These are phyloP conservation scores for Begonia loranthoides DNA, from an alignment of 306 rosid species.

Conservation along the genomic window DNA sequence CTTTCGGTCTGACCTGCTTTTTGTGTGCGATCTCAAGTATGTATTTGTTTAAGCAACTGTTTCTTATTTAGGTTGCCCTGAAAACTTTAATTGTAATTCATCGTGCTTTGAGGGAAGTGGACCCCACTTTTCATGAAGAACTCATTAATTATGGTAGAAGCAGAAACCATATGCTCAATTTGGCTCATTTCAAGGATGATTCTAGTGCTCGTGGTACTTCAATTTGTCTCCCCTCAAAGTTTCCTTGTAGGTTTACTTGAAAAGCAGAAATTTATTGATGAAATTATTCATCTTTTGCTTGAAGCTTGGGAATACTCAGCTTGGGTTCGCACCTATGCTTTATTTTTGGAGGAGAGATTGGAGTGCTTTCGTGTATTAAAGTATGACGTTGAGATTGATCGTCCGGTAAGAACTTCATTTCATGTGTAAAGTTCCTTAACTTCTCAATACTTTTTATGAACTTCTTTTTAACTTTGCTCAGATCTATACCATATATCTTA, in stretches of 20 bases:
- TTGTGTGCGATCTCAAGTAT: not conserved
- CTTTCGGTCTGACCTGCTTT: too few species aligned
- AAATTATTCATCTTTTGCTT: constrained; percentile 17
- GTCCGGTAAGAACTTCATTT: constrained; percentile 46
- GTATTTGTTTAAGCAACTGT: constrained; percentile 14
- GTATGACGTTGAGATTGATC: constrained; percentile 88
- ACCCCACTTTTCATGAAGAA: constrained; percentile 96
- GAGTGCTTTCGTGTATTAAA: constrained; percentile 93
- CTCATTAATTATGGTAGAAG: constrained; percentile 93
- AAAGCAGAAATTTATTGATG: not conserved
- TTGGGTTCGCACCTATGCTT: constrained; percentile 94
- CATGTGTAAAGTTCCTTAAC: not conserved
- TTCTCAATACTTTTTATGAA: not conserved
- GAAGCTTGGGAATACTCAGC: constrained; percentile 96
- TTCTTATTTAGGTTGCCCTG: constrained; percentile 64
- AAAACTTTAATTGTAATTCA: constrained; percentile 90
- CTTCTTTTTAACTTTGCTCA: not conserved
- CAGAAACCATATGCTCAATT: constrained; percentile 96
- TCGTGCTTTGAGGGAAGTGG: constrained; percentile 98
- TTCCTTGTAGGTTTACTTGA: not conserved
- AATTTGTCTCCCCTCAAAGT: constrained; percentile 5
- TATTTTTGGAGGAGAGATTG: constrained; percentile 95
- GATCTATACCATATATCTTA: too few species aligned
- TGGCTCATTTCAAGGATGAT: constrained; percentile 96
- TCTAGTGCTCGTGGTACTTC: constrained; percentile 86